Evolutionary conservation across 1,139 yeast genomes (phyloP).

Genomic region (Martiniozyma asiatica): DNA sequence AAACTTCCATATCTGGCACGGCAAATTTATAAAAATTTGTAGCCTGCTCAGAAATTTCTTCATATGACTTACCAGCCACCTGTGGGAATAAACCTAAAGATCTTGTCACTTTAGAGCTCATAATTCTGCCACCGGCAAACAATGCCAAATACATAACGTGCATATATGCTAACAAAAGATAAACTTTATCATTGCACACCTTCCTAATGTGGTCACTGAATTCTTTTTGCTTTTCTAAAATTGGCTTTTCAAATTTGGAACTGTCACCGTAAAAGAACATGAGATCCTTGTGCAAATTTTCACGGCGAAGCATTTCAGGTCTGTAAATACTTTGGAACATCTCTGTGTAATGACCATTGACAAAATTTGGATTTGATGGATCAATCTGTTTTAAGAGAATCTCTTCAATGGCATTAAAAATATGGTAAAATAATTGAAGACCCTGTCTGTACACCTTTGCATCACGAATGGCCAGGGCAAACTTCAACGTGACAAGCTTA

Average conservation of each 20-base stretch:
- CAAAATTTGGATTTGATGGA: too few relatives aligned
- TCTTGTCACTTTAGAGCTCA: slow-evolving; percentile 54
- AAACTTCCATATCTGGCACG: slow-evolving; percentile 53
- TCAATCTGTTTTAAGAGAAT: slow-evolving; percentile 38
- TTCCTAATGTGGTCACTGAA: slow-evolving; percentile 49
- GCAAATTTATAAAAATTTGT: slow-evolving; percentile 66
- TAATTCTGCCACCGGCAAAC: slow-evolving; percentile 75
- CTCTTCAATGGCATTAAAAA: slow-evolving; percentile 58
- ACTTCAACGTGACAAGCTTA: slow-evolving; percentile 54
- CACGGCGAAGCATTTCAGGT: slow-evolving; percentile 58
- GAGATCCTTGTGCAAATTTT: slow-evolving; percentile 48
- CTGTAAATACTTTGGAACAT: slow-evolving; percentile 49
- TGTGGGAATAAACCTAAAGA: slow-evolving; percentile 70
- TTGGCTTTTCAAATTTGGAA: slow-evolving; percentile 44
- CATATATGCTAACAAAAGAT: slow-evolving; percentile 67
- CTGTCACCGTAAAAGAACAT: slow-evolving; percentile 51
- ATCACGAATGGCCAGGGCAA: slow-evolving; percentile 68
- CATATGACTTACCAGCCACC: slow-evolving; percentile 49
- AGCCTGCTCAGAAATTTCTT: slow-evolving; percentile 48
- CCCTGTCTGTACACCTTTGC: slow-evolving; percentile 73
- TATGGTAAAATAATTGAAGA: slow-evolving; percentile 64
- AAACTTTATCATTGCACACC: slow-evolving; percentile 50
- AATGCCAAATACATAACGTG: slow-evolving; percentile 79
- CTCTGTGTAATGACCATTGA: slow-evolving; percentile 31
- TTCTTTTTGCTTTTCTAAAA: slow-evolving; percentile 47